Base-by-base conservation (phyloP, 768 basidiomycete species). In the Stropharia rugosoannulata region DNA sequence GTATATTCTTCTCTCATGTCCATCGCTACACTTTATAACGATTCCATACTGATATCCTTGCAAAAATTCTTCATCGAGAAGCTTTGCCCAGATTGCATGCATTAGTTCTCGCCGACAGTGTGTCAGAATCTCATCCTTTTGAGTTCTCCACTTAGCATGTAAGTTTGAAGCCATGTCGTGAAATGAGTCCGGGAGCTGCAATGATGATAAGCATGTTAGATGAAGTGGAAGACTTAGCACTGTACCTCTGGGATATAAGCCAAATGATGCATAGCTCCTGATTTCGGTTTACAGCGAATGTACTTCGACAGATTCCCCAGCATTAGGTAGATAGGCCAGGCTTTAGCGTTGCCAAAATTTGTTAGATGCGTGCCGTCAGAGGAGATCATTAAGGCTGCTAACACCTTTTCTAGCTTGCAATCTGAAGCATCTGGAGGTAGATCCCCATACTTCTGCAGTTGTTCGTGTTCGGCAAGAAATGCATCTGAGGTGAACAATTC, bases 191-290 rank as follows among this genome's bases (percentile, higher is more conserved):
- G 69, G 69, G 5, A 76, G 35, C 48, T 56, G 18, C 22, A 44
- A 25, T 16, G 15, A 9, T 19, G 6, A 18, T 29, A 29, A 51
- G 56, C 22, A 37, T 16, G 16, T n/a, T 16, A 43, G 19, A 29
- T 49, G 12, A 35, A 39, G 12, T 45, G 32, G 25, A 11, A 22
- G 29, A 29, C 46, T 22, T 44, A 1, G 32, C 16, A 38, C 27
- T 44, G 0, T 57, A 78, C 76, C 9, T 65, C 62, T 0, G 76
- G 77, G 19, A 81, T 70, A 60, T 79, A 80, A 8, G 74, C 77
- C 2, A 69, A n/a, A n/a, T n/a, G n/a, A n/a, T n/a, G n/a, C n/a
- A n/a, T n/a, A n/a, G n/a, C n/a, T n/a, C n/a, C n/a, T n/a, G n/a
- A n/a, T n/a, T n/a, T n/a, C n/a, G n/a, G n/a, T n/a, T n/a, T n/a